Evolutionary conservation across 495 filamentous ascomycete genomes (phyloP).

Genomic region (Penicillium parvum): DNA sequence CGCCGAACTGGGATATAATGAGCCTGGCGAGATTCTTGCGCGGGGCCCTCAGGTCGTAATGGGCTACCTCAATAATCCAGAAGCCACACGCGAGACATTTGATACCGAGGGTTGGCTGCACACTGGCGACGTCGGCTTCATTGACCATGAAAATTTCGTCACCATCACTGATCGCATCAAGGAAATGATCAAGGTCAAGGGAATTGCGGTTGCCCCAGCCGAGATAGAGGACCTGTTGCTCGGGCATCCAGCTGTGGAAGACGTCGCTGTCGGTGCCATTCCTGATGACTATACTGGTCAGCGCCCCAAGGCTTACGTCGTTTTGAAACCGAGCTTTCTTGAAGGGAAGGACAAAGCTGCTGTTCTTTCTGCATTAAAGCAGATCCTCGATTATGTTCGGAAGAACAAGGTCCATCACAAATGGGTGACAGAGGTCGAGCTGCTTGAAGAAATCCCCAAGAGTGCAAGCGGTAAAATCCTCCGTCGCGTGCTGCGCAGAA

Average conservation of each 20-base stretch:
- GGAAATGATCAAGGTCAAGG: slow-evolving; percentile 75
- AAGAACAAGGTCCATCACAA: slow-evolving; percentile 60
- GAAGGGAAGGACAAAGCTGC: slow-evolving; percentile 15
- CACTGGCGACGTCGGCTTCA: slow-evolving; percentile 62
- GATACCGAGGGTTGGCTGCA: slow-evolving; percentile 58
- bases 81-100: slow-evolving; percentile 57
- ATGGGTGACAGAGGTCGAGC: slow-evolving; percentile 62
- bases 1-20: slow-evolving; percentile 39
- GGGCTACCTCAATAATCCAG: slow-evolving; percentile 53
- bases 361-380: slow-evolving; percentile 30
- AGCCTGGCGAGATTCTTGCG: slow-evolving; percentile 59
- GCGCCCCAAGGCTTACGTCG: slow-evolving; percentile 60
- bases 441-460: slow-evolving; percentile 61
- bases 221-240: slow-evolving; percentile 64
- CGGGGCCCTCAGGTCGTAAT: slow-evolving; percentile 53
- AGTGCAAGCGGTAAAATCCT: slow-evolving; percentile 66
- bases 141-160: slow-evolving; percentile 51
- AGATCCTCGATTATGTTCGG: slow-evolving; percentile 53
- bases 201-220: slow-evolving; percentile 64
- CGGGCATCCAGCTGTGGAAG: slow-evolving; percentile 53
- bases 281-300: slow-evolving; percentile 60
- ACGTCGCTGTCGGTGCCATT: slow-evolving; percentile 55
- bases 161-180: slow-evolving; percentile 66
- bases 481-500: slow-evolving; percentile 51
- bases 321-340: slow-evolving; percentile 35